Base-by-base conservation (phyloP, 73 alveolate species). In the Durusdinium trenchii region DNA sequence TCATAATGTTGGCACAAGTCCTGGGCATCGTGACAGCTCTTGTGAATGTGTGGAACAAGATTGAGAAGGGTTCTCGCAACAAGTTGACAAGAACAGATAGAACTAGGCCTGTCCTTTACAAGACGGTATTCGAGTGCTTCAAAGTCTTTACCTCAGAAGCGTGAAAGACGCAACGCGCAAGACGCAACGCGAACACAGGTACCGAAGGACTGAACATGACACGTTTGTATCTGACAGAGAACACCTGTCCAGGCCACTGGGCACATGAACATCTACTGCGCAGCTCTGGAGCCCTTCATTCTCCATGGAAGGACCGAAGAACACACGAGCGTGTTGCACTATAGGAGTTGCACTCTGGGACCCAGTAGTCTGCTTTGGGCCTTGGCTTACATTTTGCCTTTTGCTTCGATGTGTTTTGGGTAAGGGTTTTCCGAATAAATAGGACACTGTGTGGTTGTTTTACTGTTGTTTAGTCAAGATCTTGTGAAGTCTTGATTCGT, bases 211-310 rank as follows among this genome's bases (percentile, higher is more conserved):
- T 6, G 6, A 18, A 2, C 71, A 4, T 45, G 1, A 1, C 50
- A 28, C 32, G 71, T 35, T 0, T 38, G 48, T 81, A 67, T 2
- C 46, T 42, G 20, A 30, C 61, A 46, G 64, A 26, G 35, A 26
- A 40, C 52, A 7, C 6, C 64, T 18, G 93, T 26, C 35, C 30
- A 89, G 96, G 96, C 96, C 51, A 90, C 96, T 6, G 96, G 96
- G 30, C 96, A 90, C 96, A 90, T 90, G 96, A 73, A 90, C 96
- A 57, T 90, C 96, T 90, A 90, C 96, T 90, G 96, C 64, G 76
- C 96, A 3, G 85, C 96, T 16, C 73, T 90, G 96, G 96, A 90
- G 96, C 96, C 96, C 54, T 90, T 90, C 54, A 90, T 90, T 40
- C 50, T 90, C 26, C 87, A 90, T 67, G 96, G 87, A 14, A 90